These are phyloP conservation scores for Toxicodendron radicans DNA, from an alignment of 345 rosid species.

Conservation along the genomic window DNA sequence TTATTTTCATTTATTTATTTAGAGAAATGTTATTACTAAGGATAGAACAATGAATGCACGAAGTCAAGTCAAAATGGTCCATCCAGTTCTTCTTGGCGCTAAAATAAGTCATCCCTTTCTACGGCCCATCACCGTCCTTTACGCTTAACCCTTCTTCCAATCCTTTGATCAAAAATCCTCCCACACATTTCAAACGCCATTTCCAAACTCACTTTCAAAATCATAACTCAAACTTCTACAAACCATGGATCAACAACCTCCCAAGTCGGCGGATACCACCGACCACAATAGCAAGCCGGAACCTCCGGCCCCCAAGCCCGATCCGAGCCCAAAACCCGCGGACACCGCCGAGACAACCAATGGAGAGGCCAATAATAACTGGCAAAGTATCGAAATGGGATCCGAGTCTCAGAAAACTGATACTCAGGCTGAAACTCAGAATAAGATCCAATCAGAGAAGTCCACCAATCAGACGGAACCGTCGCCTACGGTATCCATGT, in stretches of 20 bases:
- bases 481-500: conserved; percentile 32
- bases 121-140: conserved; percentile 32
- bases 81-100: conserved; percentile 19
- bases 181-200: not conserved
- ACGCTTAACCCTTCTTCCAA: conserved; percentile 28
- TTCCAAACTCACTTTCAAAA: not conserved
- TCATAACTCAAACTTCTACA: not conserved
- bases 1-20: too few species aligned
- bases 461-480: conserved; percentile 23
- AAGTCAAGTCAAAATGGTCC: conserved; percentile 12
- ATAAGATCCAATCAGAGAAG: conserved; percentile 26
- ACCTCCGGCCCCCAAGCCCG: conserved; percentile 23
- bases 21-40: too few species aligned
- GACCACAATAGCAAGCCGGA: conserved; percentile 21
- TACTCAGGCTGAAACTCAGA: conserved; percentile 23
- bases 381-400: conserved; percentile 22
- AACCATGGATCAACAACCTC: conserved; percentile 19
- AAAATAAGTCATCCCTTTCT: conserved; percentile 9
- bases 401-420: conserved; percentile 28
- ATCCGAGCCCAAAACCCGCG: conserved; percentile 17
- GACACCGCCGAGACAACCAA: conserved; percentile 30
- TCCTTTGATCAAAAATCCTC: not conserved
- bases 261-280: conserved; percentile 2
- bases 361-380: conserved; percentile 23
- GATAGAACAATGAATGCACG: too few species aligned